Conservation (phyloP, 306 rosid genomes). For the Canavalia gladiata region DNA sequence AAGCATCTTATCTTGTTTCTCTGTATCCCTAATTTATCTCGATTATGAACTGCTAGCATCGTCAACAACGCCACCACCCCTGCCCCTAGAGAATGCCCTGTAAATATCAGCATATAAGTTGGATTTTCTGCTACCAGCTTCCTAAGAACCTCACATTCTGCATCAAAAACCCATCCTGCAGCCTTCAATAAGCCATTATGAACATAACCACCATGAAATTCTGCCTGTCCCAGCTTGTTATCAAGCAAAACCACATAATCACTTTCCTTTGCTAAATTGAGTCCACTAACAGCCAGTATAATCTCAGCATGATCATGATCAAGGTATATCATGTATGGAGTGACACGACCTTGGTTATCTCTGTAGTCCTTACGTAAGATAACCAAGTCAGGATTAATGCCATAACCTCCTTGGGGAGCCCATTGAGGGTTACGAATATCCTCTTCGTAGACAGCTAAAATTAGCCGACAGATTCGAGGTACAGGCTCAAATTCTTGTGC, state of each 20-base stretch:
- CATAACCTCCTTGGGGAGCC: constrained; percentile 95
- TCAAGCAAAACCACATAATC: constrained; percentile 89
- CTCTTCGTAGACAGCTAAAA: constrained; percentile 78
- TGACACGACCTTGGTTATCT: constrained; percentile 70
- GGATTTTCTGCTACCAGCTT: constrained; percentile 72
- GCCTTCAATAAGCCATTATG: constrained; percentile 93
- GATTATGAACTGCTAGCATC: constrained; percentile 67
- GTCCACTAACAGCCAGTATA: constrained; percentile 81
- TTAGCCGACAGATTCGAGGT: constrained; percentile 82
- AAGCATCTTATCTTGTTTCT: constrained; percentile 84
- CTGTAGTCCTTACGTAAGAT: constrained; percentile 71
- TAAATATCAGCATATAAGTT: constrained; percentile 68
- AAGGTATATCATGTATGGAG: constrained; percentile 87
- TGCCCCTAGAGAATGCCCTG: constrained; percentile 92
- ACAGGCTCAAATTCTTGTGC: constrained; percentile 88
- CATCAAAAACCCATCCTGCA: constrained; percentile 77
- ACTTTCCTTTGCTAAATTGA: constrained; percentile 84
- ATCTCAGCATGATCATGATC: constrained; percentile 90
- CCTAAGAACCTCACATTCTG: constrained; percentile 72
- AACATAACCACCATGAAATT: constrained; percentile 90
- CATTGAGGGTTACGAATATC: constrained; percentile 81
- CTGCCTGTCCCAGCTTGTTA: constrained; percentile 87
- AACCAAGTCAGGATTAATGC: constrained; percentile 84
- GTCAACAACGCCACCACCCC: constrained; percentile 93
- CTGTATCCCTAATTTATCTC: constrained; percentile 72